Conservation (phyloP, 2,329 filamentous ascomycete species). For the Hawksworthiomyces lignivorus region DNA sequence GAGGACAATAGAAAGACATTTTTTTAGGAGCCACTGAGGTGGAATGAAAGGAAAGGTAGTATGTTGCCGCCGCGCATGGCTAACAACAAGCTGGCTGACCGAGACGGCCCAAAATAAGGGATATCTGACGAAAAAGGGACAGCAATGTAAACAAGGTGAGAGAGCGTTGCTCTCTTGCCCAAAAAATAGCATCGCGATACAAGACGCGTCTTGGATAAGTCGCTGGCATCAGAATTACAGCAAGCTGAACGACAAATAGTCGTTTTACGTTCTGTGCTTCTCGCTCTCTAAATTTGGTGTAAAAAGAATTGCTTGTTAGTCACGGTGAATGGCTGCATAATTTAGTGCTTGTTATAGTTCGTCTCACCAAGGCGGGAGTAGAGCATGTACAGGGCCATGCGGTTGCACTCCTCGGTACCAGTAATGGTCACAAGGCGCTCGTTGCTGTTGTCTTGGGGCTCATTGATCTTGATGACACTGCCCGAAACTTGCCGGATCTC, state of each 20-base stretch:
- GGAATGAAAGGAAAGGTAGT: too few species aligned
- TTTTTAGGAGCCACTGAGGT: too few species aligned
- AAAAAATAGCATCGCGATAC: too few species aligned
- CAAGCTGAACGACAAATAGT: too few species aligned
- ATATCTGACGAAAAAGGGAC: too few species aligned
- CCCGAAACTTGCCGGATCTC: constrained; percentile 95
- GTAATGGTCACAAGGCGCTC: constrained; percentile 96
- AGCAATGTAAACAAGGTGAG: too few species aligned
- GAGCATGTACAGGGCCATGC: constrained; percentile 99
- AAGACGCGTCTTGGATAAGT: too few species aligned
- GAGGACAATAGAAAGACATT: too few species aligned
- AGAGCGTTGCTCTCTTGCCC: neutral
- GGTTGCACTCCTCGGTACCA: constrained; percentile 95
- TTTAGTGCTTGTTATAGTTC: constrained; percentile 18
- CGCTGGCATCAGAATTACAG: too few species aligned
- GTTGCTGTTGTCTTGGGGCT: constrained; percentile 98
- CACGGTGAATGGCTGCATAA: neutral
- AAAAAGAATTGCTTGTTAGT: constrained; percentile 10
- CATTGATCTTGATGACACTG: constrained; percentile 99
- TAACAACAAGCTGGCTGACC: too few species aligned
- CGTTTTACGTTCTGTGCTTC: constrained; percentile 60
- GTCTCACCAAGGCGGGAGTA: constrained; percentile 87
- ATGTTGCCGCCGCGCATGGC: too few species aligned
- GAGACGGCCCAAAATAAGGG: too few species aligned
- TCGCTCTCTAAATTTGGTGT: constrained; percentile 53